Base-by-base conservation (phyloP, 257 asterid species). In the Fraxinus excelsior region DNA sequence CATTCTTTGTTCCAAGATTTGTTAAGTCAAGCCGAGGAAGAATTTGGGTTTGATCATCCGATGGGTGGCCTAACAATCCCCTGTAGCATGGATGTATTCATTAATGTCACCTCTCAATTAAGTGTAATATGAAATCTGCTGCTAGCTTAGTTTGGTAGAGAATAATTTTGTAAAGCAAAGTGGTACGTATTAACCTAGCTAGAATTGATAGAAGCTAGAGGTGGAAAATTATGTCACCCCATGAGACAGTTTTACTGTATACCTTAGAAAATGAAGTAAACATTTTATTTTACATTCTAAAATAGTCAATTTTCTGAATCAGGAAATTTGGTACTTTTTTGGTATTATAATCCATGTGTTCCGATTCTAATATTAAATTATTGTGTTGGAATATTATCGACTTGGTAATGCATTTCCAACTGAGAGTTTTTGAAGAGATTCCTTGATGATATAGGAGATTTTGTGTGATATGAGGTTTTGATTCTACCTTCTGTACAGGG, bases 31-130 rank as follows among this genome's bases (percentile, higher is more conserved):
- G 88, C 86, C 0, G 78, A 74, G 79, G 90, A 89, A 73, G 87
- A 88, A 81, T 86, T 77, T 13, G 90, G 91, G 5, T 88, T 82
- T 49, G 23, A 83, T 70, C 92, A 87, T 81, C 91, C 90, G 1
- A 87, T 85, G 89, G 96, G 94, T 0, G 89, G 91, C 58, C 86
- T 89, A 2, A 88, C 91, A 3, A 80, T 89, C 34, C 93, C 91
- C 3, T 89, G 89, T 75, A 51, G 72, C 37, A 78, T 76, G 40
- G 84, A 82, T 3, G 42, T 71, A 19, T 91, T 91, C 49, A 18
- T 65, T 11, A 7, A 79, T 62, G 19, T 87, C 56, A 79, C 85
- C 10, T 82, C 89, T 23, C 77, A 49, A 2, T 72, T 89, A 46
- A 35, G 79, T 60, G 75, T 64, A 81, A 16, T 2, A 58, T 76